Evolutionary conservation across 768 basidiomycete species (phyloP), one percentile per base, ranked within the genome.

Genomic region (Phanerodontia chrysosporium): DNA sequence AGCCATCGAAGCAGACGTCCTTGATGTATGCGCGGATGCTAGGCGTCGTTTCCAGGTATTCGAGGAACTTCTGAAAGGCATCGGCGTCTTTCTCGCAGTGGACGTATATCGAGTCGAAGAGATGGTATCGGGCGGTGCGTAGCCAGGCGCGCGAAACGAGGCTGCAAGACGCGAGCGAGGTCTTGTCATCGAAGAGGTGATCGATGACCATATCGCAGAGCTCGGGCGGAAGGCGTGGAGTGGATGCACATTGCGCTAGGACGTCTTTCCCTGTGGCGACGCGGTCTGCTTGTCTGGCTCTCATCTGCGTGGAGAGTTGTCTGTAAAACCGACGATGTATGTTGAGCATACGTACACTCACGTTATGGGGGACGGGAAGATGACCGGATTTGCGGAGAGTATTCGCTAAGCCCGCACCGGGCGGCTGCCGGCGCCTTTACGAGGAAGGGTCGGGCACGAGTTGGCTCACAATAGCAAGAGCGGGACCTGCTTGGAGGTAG

Each of bases 141-240:
- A 51, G 54, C 60, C 60, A 61, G 13, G 29, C 4, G 16, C 29
- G 48, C 14, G 55, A 57, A 14, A 61, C 60, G 12, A 57, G 32
- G 5, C 35, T 36, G 36, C 60, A 61, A 9, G 9, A 36, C 1
- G 44, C 21, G 6, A 61, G 55, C 16, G 48, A 29, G 24, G 49
- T 3, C 21, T 53, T 56, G 49, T 61, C 55, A 14, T 56, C 55
- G 42, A 35, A 28, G 2, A 61, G 49, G 39, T 44, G 28, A 25
- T 61, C 60, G 22, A 61, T 51, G 29, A 61, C 36, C 48, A 61
- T 56, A 49, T 61, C 60, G 30, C 46, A 54, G 6, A 61, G 25
- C 32, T 61, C 60, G 9, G 51, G 51, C 22, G 60, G 55, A 32
- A 61, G 30, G 36, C 32, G 45, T 22, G 39, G 39, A 18, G 39